Conservation (phyloP, 176 grass and related monocot species). For the Musa schizocarpa region DNA sequence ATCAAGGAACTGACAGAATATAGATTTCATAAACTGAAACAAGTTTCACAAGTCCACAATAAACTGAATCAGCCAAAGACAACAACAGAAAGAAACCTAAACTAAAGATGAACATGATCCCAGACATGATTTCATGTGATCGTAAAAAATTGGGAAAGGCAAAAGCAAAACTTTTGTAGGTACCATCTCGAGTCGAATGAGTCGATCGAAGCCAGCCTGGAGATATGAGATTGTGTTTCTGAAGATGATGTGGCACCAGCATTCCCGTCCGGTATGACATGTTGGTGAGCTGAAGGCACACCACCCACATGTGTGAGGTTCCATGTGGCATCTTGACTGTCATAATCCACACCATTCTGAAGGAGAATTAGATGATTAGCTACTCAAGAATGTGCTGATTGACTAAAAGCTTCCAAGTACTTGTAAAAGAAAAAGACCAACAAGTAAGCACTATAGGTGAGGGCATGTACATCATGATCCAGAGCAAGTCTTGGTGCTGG, state of each 20-base stretch:
- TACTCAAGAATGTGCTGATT: not conserved
- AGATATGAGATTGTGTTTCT: slow-evolving; percentile 65
- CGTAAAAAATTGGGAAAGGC: not conserved
- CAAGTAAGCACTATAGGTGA: slow-evolving; percentile 5
- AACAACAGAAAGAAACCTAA: not conserved
- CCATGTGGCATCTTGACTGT: slow-evolving; percentile 67
- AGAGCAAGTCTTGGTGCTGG: slow-evolving; percentile 44
- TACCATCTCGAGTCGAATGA: slow-evolving; percentile 99
- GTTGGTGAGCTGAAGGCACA: slow-evolving; percentile 26
- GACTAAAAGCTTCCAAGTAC: not conserved
- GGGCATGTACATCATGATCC: slow-evolving; percentile 43
- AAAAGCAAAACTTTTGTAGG: not conserved
- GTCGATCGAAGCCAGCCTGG: slow-evolving; percentile 81
- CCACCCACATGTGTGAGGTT: slow-evolving; percentile 55
- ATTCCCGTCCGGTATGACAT: slow-evolving; percentile 33
- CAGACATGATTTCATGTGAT: not conserved
- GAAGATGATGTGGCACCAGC: slow-evolving; percentile 63
- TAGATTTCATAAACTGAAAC: not conserved
- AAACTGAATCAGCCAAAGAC: not conserved
- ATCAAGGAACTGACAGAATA: not conserved
- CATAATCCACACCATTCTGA: slow-evolving; percentile 69
- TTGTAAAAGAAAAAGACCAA: not conserved
- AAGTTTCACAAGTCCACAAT: not conserved
- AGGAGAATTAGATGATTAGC: not conserved
- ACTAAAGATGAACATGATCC: not conserved